Conservation (phyloP, 345 rosid genomes). For the Populus ilicifolia region DNA sequence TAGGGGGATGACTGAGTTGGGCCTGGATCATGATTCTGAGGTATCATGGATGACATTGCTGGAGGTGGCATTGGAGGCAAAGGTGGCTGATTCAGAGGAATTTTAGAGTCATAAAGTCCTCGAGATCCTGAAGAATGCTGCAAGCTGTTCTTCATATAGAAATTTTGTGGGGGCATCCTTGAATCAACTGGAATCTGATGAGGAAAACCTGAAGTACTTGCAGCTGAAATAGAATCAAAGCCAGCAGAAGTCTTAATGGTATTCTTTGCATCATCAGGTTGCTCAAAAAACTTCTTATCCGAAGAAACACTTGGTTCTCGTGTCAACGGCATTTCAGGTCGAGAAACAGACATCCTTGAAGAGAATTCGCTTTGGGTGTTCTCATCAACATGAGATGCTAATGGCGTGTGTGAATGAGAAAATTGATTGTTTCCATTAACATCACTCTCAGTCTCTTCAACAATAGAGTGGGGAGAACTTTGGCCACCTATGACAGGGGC, state of each 20-base stretch:
- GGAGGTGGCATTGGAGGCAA: conserved; percentile 93
- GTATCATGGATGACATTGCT: conserved; percentile 41
- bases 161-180: conserved; percentile 55
- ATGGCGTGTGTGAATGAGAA: conserved; percentile 63
- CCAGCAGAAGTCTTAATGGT: conserved; percentile 32
- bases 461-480: conserved; percentile 84
- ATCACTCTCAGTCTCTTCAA: conserved; percentile 90
- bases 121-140: conserved; percentile 58
- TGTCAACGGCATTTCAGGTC: conserved; percentile 62
- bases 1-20: conserved; percentile 49
- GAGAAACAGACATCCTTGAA: too few relatives aligned
- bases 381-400: conserved; percentile 65
- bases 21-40: conserved; percentile 50
- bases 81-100: conserved; percentile 72
- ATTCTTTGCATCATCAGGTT: conserved; percentile 61
- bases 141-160: conserved; percentile 57
- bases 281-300: conserved; percentile 72
- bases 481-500: conserved; percentile 64
- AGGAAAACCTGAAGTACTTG: conserved; percentile 46
- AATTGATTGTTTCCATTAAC: conserved; percentile 67
- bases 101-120: conserved; percentile 70
- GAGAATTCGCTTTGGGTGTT: too few relatives aligned
- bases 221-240: conserved; percentile 44
- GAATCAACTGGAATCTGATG: conserved; percentile 52
- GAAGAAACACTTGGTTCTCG: conserved; percentile 83